Percentiles rank a stretch among this genome's conserved stretches.
Conservation (phyloP, 169 alveolate genomes). For the Neospora caninum region DNA sequence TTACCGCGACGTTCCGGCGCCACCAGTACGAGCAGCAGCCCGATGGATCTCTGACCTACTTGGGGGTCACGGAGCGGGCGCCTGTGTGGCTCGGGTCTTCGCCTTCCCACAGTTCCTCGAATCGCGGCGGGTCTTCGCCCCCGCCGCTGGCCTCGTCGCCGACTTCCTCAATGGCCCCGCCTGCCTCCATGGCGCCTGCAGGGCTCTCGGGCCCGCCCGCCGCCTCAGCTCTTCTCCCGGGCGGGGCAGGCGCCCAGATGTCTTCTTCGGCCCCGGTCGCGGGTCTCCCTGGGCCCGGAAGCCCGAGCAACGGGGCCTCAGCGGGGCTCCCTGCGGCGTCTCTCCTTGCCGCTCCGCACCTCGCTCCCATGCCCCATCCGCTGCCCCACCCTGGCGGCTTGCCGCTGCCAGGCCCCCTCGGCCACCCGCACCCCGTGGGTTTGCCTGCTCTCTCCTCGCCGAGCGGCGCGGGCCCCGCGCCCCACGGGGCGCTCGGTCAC, state of each 20-base stretch:
- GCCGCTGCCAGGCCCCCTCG: not conserved
- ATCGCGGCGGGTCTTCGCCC: slow-evolving; percentile 26
- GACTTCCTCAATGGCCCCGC: not conserved
- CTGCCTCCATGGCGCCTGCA: not conserved
- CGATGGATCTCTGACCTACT: slow-evolving; percentile 48
- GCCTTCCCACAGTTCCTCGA: not conserved
- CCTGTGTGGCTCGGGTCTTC: slow-evolving; percentile 1
- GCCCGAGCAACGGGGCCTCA: not conserved
- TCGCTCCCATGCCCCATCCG: not conserved
- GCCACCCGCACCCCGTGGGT: slow-evolving; percentile 23
- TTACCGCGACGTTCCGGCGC: slow-evolving; percentile 76
- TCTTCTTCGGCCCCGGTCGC: too few species aligned
- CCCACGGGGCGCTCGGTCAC: slow-evolving; percentile 38
- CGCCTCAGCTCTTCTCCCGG: not conserved
- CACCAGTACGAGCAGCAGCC: slow-evolving; percentile 75
- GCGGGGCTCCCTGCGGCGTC: not conserved
- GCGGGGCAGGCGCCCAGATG: not conserved
- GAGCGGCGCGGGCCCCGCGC: slow-evolving; percentile 2
- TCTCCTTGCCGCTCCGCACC: not conserved
- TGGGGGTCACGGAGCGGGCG: slow-evolving; percentile 49
- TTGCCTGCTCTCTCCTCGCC: slow-evolving; percentile 36
- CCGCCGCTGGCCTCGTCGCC: slow-evolving; percentile 33
- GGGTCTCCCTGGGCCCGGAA: not conserved
- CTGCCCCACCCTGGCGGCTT: not conserved
- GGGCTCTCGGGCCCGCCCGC: not conserved